A percentile compares a stretch with the other conserved stretches of the same genome.
Conservation (phyloP, 345 rosid species). For the Passiflora organensis region DNA sequence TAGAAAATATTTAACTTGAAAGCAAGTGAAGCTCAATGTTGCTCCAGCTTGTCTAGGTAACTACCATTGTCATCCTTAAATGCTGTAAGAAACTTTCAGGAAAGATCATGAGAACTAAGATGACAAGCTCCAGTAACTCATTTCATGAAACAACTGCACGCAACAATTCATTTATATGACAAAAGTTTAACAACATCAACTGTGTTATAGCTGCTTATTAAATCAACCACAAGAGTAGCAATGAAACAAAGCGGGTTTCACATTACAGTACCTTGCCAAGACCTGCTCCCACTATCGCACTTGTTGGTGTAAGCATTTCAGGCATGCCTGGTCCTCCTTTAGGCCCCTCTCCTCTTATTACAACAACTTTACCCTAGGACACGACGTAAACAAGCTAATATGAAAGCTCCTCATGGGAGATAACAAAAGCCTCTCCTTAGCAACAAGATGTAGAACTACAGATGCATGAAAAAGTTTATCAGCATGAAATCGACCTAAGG, state of each 20-base stretch:
- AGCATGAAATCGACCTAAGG: no score
- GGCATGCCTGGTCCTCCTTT: conserved; percentile 99
- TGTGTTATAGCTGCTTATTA: not conserved
- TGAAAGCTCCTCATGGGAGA: not conserved
- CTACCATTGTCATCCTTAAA: no score
- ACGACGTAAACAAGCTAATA: conserved; percentile 12
- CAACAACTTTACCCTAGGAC: conserved; percentile 80
- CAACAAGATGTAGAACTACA: no score
- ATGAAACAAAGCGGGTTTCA: conserved; percentile 1
- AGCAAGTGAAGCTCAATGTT: no score
- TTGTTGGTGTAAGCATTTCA: conserved; percentile 98
- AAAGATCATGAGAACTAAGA: no score
- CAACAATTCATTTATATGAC: not conserved
- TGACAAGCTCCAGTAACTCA: no score
- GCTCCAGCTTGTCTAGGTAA: no score
- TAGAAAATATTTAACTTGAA: not conserved
- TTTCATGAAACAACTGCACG: not conserved
- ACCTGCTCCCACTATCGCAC: conserved; percentile 99
- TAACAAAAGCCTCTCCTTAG: no score
- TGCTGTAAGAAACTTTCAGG: no score
- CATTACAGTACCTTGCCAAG: conserved; percentile 75
- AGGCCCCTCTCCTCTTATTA: conserved; percentile 96
- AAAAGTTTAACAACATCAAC: not conserved
- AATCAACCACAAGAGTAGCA: not conserved
- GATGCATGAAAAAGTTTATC: no score